Evolutionary conservation across 2,329 filamentous ascomycete species (phyloP), one percentile per base, ranked within the genome.

Genomic region (Calonectria hawksworthii): DNA sequence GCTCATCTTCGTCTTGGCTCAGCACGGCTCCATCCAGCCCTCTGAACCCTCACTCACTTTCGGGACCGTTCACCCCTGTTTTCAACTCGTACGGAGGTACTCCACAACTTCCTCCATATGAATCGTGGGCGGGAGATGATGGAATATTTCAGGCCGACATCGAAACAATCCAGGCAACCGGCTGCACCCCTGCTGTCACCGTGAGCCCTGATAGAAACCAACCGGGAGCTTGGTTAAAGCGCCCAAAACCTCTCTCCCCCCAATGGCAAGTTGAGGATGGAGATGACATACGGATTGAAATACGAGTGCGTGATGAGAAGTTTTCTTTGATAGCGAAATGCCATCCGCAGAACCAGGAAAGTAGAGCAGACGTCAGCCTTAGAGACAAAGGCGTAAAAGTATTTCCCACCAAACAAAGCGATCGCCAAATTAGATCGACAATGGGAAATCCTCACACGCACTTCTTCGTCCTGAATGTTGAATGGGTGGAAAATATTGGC

Each of bases 401-500:
- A 41, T 64, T 32, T 11, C 75, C 75, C 2, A 54, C 75, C 10
- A 78, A 70, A 6, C 72, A n/a, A 28, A 2, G 38, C 30, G 70
- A 75, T 18, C 74, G 77, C 14, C 23, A 32, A 13, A 66, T 41
- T 41, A 36, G 18, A 9, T 34, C 47, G 14, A 54, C 34, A n/a
- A 80, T 26, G 18, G 34, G 10, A 18, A 41, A 18, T 8, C 2
- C 36, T 4, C 8, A 3, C n/a, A 63, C n/a, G 7, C n/a, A 41
- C 1, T 63, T 63, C 44, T 80, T 72, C 28, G 36, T 23, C 3
- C 32, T 80, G 13, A 54, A 79, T 26, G 71, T 80, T 26, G 52
- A 74, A 38, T 76, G 78, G 23, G 77, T 77, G 38, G 78, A 80
- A 52, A 77, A 61, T 4, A 63, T 78, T n/a, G 78, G 78, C 4